Evolutionary conservation across 352 stramenopile genomes (phyloP).

Genomic region (Pythium utonaiense): DNA sequence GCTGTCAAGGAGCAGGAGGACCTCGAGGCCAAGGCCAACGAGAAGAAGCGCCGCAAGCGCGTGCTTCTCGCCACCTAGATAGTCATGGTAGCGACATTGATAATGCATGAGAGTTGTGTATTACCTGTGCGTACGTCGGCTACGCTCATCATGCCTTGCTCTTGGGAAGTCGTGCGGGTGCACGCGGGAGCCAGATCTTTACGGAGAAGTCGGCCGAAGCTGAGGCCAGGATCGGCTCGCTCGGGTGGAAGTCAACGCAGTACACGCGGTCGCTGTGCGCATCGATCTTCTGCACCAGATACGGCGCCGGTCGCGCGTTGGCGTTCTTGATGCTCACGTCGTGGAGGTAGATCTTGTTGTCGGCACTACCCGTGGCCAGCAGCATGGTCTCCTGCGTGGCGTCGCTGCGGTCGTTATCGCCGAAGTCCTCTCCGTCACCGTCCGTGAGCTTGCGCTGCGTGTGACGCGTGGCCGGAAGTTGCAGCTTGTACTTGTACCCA

Average conservation of each 20-base stretch:
- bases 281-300: constrained; percentile 81
- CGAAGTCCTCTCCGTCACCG: constrained; percentile 70
- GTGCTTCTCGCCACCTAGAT: constrained; percentile 45
- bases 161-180: constrained; percentile 50
- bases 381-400: constrained; percentile 65
- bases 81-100: neutral
- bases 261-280: constrained; percentile 88
- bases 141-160: constrained; percentile 36
- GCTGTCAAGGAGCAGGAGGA: constrained; percentile 90
- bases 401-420: constrained; percentile 45
- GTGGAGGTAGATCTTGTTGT: constrained; percentile 87
- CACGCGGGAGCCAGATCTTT: constrained; percentile 84
- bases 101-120: neutral
- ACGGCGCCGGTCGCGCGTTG: constrained; percentile 44
- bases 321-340: constrained; percentile 66
- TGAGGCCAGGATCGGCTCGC: constrained; percentile 79
- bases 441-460: constrained; percentile 71
- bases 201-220: constrained; percentile 84
- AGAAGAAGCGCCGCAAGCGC: constrained; percentile 70
- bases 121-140: neutral
- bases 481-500: constrained; percentile 85
- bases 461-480: constrained; percentile 48
- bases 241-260: constrained; percentile 85
- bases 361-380: constrained; percentile 80
- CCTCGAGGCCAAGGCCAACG: constrained; percentile 62